Evolutionary conservation across 805 yeast species (phyloP).

Genomic region (Phaffomyces thermotolerans): DNA sequence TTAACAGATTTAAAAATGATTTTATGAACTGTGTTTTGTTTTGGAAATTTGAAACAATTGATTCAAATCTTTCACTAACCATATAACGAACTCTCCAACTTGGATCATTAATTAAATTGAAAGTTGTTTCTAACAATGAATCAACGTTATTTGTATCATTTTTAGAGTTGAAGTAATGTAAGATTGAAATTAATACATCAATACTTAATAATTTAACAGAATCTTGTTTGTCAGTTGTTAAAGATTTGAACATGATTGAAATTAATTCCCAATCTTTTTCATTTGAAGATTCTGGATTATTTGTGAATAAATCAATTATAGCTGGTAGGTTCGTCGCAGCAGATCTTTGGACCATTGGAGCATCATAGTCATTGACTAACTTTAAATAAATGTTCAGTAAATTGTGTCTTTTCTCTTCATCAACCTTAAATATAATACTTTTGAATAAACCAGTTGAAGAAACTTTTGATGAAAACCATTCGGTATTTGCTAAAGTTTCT

Average conservation of each 20-base stretch:
- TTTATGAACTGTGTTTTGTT: conserved; percentile 41
- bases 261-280: conserved; percentile 71
- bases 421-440: conserved; percentile 54
- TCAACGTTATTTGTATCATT: conserved; percentile 52
- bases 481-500: conserved; percentile 72
- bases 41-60: conserved; percentile 59
- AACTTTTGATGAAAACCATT: conserved; percentile 91
- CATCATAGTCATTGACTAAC: conserved; percentile 70
- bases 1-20: conserved; percentile 70
- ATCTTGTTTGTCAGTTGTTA: conserved; percentile 85
- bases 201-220: conserved; percentile 87
- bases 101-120: conserved; percentile 73
- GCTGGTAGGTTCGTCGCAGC: conserved; percentile 82
- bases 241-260: conserved; percentile 71
- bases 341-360: conserved; percentile 96
- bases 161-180: conserved; percentile 56
- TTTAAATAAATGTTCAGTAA: conserved; percentile 62
- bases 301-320: conserved; percentile 54
- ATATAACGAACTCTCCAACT: conserved; percentile 98
- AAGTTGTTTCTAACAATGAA: conserved; percentile 57
- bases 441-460: conserved; percentile 88
- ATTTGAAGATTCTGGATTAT: conserved; percentile 36
- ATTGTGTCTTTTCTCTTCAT: conserved; percentile 46
- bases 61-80: conserved; percentile 90
- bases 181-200: conserved; percentile 78